Evolutionary conservation across 148 eudicot genomes (phyloP), one percentile per base, ranked within the genome.

Genomic region (Agrostemma githago): DNA sequence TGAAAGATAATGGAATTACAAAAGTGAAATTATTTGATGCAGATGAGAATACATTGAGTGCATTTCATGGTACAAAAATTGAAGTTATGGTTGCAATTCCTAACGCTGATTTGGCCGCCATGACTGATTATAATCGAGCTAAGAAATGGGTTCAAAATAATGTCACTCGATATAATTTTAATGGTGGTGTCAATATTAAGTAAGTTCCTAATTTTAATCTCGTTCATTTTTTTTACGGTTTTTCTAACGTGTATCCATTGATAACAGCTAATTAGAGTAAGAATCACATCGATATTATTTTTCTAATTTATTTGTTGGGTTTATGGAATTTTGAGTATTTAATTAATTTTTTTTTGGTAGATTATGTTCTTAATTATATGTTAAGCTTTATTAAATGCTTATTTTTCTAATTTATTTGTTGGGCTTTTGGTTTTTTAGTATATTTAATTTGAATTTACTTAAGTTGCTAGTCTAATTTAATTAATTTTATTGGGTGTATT

Each of bases 41-140:
- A 3, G 91, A 90, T 73, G 74, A 81, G 66, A 70, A 78, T 17
- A 88, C 83, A 21, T 68, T 92, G 82, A 80, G 68, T 76, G 91
- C 93, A 21, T 83, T 92, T 72, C 83, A 88, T 76, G 96, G 97
- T 10, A 75, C 91, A 56, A 72, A 76, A 62, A 86, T 92, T 48
- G 89, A 92, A 58, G 97, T 92, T 61, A 92, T 92, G 97, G 88
- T 92, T 68, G 97, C 93, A 20, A 93, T 93, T 66, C 92, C 98
- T 0, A 91, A 93, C 58, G 88, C 82, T 60, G 86, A 83, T 76
- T 88, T 93, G 3, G 77, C 69, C 4, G 79, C 76, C n/a, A 86
- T 93, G 91, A 80, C 40, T 74, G 79, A 83, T 76, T 89, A 79
- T 14, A 44, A 77, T 2, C 81, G 85, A 59, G 96, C 98, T 64